These are phyloP conservation scores for Sphaerulina populicola DNA, from an alignment of 2,329 filamentous ascomycete species.

Conservation along the genomic window DNA sequence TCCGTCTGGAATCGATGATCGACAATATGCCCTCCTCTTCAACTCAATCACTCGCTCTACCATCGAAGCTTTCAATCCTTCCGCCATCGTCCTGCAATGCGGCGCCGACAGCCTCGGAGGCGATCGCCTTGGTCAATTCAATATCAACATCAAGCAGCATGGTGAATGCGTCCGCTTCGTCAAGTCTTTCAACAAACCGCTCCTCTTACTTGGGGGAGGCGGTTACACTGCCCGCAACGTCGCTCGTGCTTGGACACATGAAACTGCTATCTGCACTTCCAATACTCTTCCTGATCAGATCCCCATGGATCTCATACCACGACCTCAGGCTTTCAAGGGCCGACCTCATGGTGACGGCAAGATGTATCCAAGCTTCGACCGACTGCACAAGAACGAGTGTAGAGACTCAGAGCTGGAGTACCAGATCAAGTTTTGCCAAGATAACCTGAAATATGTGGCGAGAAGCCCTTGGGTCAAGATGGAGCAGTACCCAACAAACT, in stretches of 20 bases:
- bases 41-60: conserved; percentile 69
- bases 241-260: conserved; percentile 91
- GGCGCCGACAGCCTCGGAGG: conserved; percentile 91
- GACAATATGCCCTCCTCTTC: conserved; percentile 78
- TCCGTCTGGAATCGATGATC: conserved; percentile 59
- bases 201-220: conserved; percentile 86
- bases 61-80: conserved; percentile 75
- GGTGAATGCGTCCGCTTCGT: conserved; percentile 84
- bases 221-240: conserved; percentile 97
- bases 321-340: conserved; percentile 73
- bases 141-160: conserved; percentile 90
- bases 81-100: conserved; percentile 88
- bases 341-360: conserved; percentile 62
- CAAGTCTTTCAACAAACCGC: conserved; percentile 69
- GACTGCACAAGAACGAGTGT: conserved; percentile 53
- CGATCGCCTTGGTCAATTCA: conserved; percentile 89
- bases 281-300: conserved; percentile 64
- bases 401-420: conserved; percentile 73
- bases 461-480: conserved; percentile 82
- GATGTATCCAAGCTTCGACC: conserved; percentile 75
- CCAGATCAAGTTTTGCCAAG: conserved; percentile 30
- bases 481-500: conserved; percentile 58
- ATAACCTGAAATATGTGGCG: conserved; percentile 79
- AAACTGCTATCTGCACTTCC: conserved; percentile 82
- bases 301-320: conserved; percentile 65